Conservation (phyloP, 495 filamentous ascomycete species). For the Aspergillus baeticus region DNA sequence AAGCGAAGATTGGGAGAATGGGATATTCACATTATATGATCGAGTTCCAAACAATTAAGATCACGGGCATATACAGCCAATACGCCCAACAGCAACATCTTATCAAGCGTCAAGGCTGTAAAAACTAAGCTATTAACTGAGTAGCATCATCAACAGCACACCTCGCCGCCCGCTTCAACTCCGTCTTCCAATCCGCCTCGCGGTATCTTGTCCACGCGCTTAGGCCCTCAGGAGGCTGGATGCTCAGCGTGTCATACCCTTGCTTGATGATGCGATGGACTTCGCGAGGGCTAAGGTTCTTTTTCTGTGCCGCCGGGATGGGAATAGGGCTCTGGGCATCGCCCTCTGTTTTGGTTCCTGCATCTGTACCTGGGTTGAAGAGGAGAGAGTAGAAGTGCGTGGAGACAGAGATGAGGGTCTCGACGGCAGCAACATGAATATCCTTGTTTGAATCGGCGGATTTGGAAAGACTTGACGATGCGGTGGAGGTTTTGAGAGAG, state of each 20-base stretch:
- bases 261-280: slow-evolving; percentile 91
- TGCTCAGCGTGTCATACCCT: slow-evolving; percentile 89
- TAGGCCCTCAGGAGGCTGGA: slow-evolving; percentile 79
- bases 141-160: slow-evolving; percentile 60
- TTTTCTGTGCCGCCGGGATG: slow-evolving; percentile 43
- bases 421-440: slow-evolving; percentile 58
- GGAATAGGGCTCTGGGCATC: slow-evolving; percentile 24
- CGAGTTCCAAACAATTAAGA: slow-evolving; percentile 6
- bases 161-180: slow-evolving; percentile 83
- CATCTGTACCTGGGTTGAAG: slow-evolving; percentile 55
- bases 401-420: slow-evolving; percentile 79
- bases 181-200: slow-evolving; percentile 63
- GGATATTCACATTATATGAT: slow-evolving; percentile 8
- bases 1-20: not conserved
- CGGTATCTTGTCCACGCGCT: slow-evolving; percentile 73
- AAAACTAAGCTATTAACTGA: slow-evolving; percentile 31
- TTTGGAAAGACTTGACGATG: slow-evolving; percentile 16
- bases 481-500: slow-evolving; percentile 23
- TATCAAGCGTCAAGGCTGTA: not conserved
- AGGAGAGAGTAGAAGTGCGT: slow-evolving; percentile 84
- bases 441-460: slow-evolving; percentile 20
- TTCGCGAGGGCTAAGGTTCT: slow-evolving; percentile 75
- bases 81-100: not conserved
- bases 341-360: slow-evolving; percentile 27
- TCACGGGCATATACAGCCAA: slow-evolving; percentile 12